Base-by-base conservation (phyloP, 1,284 basidiomycete genomes). In the Moesziomyces antarcticus region DNA sequence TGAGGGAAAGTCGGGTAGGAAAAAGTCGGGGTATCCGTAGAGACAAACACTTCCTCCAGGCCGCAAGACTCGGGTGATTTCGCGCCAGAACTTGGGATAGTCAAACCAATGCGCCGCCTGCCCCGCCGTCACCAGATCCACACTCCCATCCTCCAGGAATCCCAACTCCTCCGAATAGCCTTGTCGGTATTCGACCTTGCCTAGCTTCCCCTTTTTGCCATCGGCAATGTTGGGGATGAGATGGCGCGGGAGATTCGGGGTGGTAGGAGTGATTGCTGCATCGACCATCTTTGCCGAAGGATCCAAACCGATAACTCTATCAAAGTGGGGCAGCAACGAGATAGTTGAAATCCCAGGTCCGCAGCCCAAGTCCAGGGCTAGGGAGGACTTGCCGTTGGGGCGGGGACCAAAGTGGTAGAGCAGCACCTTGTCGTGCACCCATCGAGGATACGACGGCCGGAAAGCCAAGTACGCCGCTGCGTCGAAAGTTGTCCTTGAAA, bases 31-130 rank as follows among this genome's bases (percentile, higher is more conserved):
- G 81, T 94, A 94, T 24, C 89, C 88, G 89, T 92, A 93, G 73
- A 92, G 90, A 3, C 91, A 91, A 8, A 90, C 89, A 0, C 89
- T 91, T 0, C 92, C 93, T 10, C 89, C 88, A 0, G 87, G 88
- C 42, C 88, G 87, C 51, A 94, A 84, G 3, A 91, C 87, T 2
- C 91, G 87, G 2, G 87, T 86, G 2, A 90, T 85, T 81, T 93
- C 90, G 0, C 87, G 87, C 91, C 93, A 94, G 7, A 91, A 86
- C 64, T 86, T 88, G 4, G 84, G 80, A 87, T 91, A 92, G 78
- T 93, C 87, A 80, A 94, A 94, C 93, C 93, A 94, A 82, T 96
- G 93, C 0, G 90, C 90, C 0, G 93, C 89, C 84, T 94, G 93
- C 1, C 91, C 92, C 91, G 64, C 87, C 6, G 91, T 88, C 40